Percentiles rank a stretch among this genome's conserved stretches.
These are phyloP conservation scores for Amorphotheca resinae DNA, from an alignment of 495 filamentous ascomycete genomes.

Conservation along the genomic window DNA sequence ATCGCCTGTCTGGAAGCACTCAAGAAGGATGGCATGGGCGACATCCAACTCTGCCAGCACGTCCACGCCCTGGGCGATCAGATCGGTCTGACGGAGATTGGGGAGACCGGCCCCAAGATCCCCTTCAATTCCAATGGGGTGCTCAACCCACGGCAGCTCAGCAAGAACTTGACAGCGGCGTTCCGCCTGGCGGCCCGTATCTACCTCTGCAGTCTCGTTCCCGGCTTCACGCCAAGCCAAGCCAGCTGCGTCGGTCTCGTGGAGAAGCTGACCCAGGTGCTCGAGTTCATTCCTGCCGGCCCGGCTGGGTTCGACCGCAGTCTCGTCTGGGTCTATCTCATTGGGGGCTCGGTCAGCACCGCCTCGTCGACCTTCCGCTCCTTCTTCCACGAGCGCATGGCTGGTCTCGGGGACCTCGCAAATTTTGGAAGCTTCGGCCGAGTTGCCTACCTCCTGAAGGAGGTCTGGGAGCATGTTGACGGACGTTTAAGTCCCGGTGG, in stretches of 20 bases:
- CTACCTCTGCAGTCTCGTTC: constrained; percentile 88
- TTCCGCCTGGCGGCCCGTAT: constrained; percentile 90
- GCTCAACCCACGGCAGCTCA: constrained; percentile 70
- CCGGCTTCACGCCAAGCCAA: constrained; percentile 65
- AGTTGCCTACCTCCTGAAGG: constrained; percentile 62
- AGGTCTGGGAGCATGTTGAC: constrained; percentile 72
- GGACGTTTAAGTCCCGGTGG: constrained; percentile 27
- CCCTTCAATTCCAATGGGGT: constrained; percentile 53
- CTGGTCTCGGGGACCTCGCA: constrained; percentile 58
- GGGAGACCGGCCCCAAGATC: constrained; percentile 31
- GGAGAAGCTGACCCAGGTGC: constrained; percentile 51
- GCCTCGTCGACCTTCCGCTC: constrained; percentile 58
- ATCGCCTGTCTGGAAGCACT: constrained; percentile 90
- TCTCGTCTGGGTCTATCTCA: constrained; percentile 84
- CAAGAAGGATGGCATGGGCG: constrained; percentile 69
- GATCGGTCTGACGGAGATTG: constrained; percentile 64
- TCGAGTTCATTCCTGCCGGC: constrained; percentile 72
- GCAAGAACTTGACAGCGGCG: constrained; percentile 72
- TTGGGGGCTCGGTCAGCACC: constrained; percentile 64
- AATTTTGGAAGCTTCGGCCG: constrained; percentile 80
- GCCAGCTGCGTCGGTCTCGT: constrained; percentile 60
- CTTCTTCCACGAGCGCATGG: constrained; percentile 59
- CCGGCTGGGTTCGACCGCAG: constrained; percentile 76
- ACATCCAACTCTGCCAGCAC: constrained; percentile 72
- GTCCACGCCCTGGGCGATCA: constrained; percentile 70